These are phyloP conservation scores for Scenedesmus sp. DNA, from an alignment of 163 green algal species.

Conservation along the genomic window DNA sequence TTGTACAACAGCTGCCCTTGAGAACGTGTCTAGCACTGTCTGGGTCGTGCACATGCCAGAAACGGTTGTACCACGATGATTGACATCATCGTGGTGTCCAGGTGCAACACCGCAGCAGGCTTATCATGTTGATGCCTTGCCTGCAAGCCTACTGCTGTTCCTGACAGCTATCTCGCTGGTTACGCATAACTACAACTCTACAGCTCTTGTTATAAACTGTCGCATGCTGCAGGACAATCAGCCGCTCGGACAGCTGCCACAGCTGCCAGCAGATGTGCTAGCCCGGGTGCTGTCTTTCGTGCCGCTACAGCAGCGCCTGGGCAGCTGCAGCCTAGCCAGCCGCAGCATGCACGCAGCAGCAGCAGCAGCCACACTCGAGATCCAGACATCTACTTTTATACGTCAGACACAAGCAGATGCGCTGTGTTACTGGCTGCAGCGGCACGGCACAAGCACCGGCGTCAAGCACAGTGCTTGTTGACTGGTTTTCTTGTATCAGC, in stretches of 20 bases:
- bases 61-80: too few relatives aligned
- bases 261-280: not conserved
- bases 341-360: conserved; percentile 8
- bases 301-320: not conserved
- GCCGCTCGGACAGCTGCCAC: not conserved
- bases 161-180: too few relatives aligned
- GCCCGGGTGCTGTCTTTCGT: not conserved
- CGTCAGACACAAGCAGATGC: not conserved
- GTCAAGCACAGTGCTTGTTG: too few relatives aligned
- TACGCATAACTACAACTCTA: not conserved
- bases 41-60: too few relatives aligned
- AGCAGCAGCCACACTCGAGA: not conserved
- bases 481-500: too few relatives aligned
- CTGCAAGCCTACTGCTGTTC: too few relatives aligned
- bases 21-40: too few relatives aligned
- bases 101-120: too few relatives aligned
- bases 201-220: not conserved
- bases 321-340: conserved; percentile 5
- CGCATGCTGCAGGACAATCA: not conserved
- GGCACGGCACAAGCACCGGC: not conserved
- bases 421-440: not conserved
- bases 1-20: too few relatives aligned
- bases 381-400: not conserved
- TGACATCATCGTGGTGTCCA: too few relatives aligned
- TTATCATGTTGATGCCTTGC: too few relatives aligned